phyloP scores from a whole-genome alignment of 345 rosid species.

The Salix purpurea region DNA sequence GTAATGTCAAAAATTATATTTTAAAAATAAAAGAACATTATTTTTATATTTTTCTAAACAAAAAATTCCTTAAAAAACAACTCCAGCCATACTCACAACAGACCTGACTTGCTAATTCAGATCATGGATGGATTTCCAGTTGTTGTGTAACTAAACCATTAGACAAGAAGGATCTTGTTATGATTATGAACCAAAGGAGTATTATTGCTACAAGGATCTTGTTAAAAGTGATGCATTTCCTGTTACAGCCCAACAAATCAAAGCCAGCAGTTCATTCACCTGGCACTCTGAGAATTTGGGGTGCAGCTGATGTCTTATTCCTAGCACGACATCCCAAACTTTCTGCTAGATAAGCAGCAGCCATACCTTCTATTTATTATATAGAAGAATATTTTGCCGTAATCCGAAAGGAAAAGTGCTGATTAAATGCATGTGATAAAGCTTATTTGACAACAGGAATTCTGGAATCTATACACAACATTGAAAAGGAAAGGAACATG shows the following conservation, averaged over 20 bases:
- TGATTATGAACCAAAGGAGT: not conserved
- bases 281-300: not conserved
- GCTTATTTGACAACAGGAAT: not conserved
- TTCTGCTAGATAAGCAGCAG: not conserved
- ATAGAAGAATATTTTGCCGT: not conserved
- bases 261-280: not conserved
- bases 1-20: no score
- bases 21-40: no score
- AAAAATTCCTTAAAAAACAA: no score
- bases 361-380: not conserved
- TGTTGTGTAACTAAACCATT: not conserved
- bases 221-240: not conserved
- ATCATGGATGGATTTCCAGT: no score
- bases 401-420: not conserved
- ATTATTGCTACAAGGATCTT: not conserved
- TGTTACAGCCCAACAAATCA: not conserved
- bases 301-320: constrained; percentile 6
- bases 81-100: no score
- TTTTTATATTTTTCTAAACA: no score
- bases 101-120: no score
- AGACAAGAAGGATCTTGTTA: not conserved
- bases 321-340: not conserved
- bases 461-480: not conserved
- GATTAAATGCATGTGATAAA: not conserved
- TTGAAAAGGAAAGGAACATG: not conserved